Percentiles rank a stretch among this genome's conserved stretches.
Evolutionary conservation across 306 rosid genomes (phyloP).

Genomic region (Ceratonia siliqua): DNA sequence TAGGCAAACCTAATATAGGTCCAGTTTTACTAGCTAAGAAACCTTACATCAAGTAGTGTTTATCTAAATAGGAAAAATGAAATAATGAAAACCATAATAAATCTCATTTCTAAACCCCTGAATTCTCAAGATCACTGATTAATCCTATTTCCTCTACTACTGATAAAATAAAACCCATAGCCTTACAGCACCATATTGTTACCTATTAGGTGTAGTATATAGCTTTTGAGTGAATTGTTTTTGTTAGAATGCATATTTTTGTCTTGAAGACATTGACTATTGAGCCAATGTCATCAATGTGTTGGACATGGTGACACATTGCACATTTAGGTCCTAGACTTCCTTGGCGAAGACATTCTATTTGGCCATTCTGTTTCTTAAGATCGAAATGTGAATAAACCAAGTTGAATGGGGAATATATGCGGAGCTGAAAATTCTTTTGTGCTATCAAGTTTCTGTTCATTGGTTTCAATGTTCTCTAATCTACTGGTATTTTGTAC

Average conservation of each 20-base stretch:
- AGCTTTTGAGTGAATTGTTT: background rate
- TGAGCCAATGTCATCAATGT: background rate
- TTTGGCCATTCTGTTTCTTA: background rate
- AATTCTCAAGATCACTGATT: background rate
- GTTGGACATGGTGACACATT: background rate
- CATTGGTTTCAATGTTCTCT: background rate
- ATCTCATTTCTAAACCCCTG: background rate
- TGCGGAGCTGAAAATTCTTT: slow-evolving; percentile 1
- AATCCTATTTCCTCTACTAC: background rate
- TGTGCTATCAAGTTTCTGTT: slow-evolving; percentile 11
- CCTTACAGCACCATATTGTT: background rate
- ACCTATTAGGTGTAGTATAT: background rate
- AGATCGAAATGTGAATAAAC: background rate
- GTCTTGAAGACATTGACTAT: background rate
- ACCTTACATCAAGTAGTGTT: background rate
- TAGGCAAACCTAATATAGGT: background rate
- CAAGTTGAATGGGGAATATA: no score
- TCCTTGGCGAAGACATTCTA: background rate
- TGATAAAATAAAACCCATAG: background rate
- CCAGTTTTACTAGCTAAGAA: slow-evolving; percentile 1
- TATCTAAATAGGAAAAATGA: slow-evolving; percentile 7
- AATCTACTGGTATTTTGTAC: slow-evolving; percentile 3
- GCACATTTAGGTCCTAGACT: background rate
- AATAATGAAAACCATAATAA: slow-evolving; percentile 3
- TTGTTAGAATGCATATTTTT: background rate